Evolutionary conservation across 2,329 filamentous ascomycete species (phyloP).

Genomic region (Emmonsiellopsis sp.): DNA sequence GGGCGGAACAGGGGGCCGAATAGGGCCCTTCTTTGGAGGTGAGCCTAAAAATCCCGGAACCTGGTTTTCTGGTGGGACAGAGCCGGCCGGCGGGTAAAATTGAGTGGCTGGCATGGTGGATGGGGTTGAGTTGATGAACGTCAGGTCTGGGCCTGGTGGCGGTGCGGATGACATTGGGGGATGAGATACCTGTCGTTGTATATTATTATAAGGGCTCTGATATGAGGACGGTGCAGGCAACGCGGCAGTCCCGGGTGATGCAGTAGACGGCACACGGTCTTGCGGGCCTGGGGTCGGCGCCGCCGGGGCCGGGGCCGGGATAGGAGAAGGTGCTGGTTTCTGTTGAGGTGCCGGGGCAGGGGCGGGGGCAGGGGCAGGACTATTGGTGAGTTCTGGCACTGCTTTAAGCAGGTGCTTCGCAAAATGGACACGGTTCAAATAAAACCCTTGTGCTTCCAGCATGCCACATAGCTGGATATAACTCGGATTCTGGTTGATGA

Average conservation of each 20-base stretch:
- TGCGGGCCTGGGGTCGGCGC: neutral
- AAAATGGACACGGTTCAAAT: slow-evolving; percentile 43
- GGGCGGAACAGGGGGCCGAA: neutral
- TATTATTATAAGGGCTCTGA: neutral
- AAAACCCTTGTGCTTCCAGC: slow-evolving; percentile 41
- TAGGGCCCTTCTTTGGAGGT: neutral
- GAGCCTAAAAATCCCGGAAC: neutral
- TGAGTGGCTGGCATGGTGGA: neutral
- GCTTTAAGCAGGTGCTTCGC: slow-evolving; percentile 38
- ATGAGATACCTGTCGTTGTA: neutral
- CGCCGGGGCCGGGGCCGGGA: neutral
- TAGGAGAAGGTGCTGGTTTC: neutral
- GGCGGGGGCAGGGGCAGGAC: slow-evolving; percentile 1
- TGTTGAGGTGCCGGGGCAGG: neutral
- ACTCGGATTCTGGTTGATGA: slow-evolving; percentile 45
- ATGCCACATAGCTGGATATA: slow-evolving; percentile 47
- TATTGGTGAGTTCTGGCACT: slow-evolving; percentile 17
- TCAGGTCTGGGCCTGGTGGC: neutral
- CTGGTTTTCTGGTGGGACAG: neutral
- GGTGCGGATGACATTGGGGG: neutral
- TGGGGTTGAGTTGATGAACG: neutral
- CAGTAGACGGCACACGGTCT: neutral
- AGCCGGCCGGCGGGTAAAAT: neutral
- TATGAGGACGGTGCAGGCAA: neutral
- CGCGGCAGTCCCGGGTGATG: neutral